A percentile compares a stretch with the other conserved stretches of the same genome.
Conservation (phyloP, 2,329 filamentous ascomycete genomes). For the Colletotrichum graminicola region DNA sequence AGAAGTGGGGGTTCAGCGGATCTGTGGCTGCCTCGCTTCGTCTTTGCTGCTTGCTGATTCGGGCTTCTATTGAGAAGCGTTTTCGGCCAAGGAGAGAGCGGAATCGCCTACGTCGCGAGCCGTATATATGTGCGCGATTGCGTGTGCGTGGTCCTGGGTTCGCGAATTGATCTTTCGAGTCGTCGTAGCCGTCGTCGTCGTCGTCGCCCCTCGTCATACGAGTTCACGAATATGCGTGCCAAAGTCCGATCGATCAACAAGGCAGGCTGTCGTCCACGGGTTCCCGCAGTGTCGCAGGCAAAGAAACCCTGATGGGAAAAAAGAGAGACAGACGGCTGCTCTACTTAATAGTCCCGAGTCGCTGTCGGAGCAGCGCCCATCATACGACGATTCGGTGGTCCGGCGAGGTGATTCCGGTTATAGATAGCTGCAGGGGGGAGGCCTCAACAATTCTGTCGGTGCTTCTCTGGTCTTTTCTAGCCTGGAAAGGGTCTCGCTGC, state of each 20-base stretch:
- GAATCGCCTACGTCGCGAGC: background rate
- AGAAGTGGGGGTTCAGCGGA: background rate
- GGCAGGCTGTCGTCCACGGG: conserved; percentile 5
- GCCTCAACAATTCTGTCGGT: conserved; percentile 1
- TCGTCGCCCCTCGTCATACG: background rate
- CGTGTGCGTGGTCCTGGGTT: background rate
- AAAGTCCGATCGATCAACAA: background rate
- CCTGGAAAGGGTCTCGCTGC: conserved; percentile 3
- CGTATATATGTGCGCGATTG: background rate
- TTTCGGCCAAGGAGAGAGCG: background rate
- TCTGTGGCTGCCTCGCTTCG: background rate
- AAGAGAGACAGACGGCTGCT: conserved; percentile 15
- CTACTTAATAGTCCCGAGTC: background rate
- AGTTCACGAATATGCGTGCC: background rate
- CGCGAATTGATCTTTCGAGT: background rate
- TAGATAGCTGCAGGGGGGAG: conserved; percentile 1
- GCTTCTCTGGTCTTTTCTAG: conserved; percentile 3
- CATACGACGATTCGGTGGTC: conserved; percentile 8
- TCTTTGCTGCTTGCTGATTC: background rate
- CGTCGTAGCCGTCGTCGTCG: conserved; percentile 3
- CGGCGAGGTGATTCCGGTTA: conserved; percentile 18
- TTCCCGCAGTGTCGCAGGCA: conserved; percentile 10
- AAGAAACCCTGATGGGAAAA: conserved; percentile 7
- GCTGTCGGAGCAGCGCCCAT: conserved; percentile 2
- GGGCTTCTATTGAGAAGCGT: background rate